Base-by-base conservation (phyloP, 768 basidiomycete genomes). In the Lentinula guzmanii region DNA sequence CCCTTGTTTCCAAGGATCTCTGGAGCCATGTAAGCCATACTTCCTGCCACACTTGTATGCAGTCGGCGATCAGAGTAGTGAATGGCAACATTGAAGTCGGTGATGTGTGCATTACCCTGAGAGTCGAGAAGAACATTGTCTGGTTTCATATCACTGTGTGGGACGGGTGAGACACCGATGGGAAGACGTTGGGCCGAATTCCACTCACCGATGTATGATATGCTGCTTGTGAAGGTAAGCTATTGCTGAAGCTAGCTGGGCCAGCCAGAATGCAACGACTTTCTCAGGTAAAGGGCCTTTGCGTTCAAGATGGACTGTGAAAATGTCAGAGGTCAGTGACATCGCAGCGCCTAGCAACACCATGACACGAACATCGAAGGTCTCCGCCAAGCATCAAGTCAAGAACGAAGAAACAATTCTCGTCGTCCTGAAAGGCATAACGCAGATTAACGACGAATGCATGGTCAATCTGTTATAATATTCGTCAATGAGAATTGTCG, bases 1-100 rank as follows among this genome's bases (percentile, higher is more conserved):
- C 97, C 97, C 69, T 86, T 89, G 69, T 91, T 88, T 56, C 84
- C 85, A 48, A 98, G 81, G n/a, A 99, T 90, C 72, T 99, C 94
- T 0, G 96, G 95, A 9, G 95, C 95, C 97, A 99, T 99, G 76
- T 99, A 99, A 0, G 97, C 96, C 93, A 99, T 95, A 69, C 92
- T 95, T 3, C 97, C 97, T 6, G 97, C 96, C 15, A 99, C 91
- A 62, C 92, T 93, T 0, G 92, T 94, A 73, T 98, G 89, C 63
- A 90, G 69, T 39, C 95, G 84, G 57, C 89, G 82, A 62, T 93
- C 91, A 10, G 95, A 96, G 71, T 94, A 98, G 72, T 98, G 96
- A 7, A 98, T 96, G 24, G 96, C 97, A 65, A 99, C 95, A 69
- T 99, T 99, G 78, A 99, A 97, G 76, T 99, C 97, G 8, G 97